Conservation (phyloP, 2,329 filamentous ascomycete species). For the Alternaria triticimaculans region DNA sequence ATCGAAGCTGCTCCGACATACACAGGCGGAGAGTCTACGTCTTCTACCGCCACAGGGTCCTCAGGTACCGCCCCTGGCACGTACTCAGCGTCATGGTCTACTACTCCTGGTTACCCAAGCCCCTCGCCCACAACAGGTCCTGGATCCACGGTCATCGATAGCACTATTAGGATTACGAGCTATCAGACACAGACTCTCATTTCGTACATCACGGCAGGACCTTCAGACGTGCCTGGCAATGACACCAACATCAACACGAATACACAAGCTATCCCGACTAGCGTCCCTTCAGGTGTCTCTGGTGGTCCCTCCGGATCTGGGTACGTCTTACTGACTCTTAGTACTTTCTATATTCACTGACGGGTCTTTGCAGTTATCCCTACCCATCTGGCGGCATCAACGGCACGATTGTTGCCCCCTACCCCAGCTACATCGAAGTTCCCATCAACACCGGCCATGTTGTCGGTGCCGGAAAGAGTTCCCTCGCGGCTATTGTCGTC, state of each 20-base stretch:
- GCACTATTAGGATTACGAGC: slow-evolving; percentile 36
- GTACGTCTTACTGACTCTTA: slow-evolving; percentile 18
- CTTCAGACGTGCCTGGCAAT: slow-evolving; percentile 10
- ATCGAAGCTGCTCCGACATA: not conserved
- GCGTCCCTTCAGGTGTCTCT: slow-evolving; percentile 25
- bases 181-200: slow-evolving; percentile 30
- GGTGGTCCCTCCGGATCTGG: slow-evolving; percentile 33
- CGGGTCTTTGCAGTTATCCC: slow-evolving; percentile 17
- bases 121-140: slow-evolving; percentile 9
- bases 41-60: not conserved
- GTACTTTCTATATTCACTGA: slow-evolving; percentile 6
- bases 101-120: slow-evolving; percentile 18
- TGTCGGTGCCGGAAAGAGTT: slow-evolving; percentile 30
- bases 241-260: slow-evolving; percentile 22
- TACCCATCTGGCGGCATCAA: slow-evolving; percentile 29
- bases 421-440: slow-evolving; percentile 31
- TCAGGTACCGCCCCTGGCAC: slow-evolving; percentile 11
- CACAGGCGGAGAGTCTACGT: not conserved
- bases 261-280: slow-evolving; percentile 27
- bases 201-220: slow-evolving; percentile 24
- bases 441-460: slow-evolving; percentile 33
- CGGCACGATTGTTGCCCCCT: slow-evolving; percentile 29
- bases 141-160: slow-evolving; percentile 17
- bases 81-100: slow-evolving; percentile 10
- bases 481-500: slow-evolving; percentile 35